Conservation (phyloP, 805 yeast genomes). For the Candida verbasci region DNA sequence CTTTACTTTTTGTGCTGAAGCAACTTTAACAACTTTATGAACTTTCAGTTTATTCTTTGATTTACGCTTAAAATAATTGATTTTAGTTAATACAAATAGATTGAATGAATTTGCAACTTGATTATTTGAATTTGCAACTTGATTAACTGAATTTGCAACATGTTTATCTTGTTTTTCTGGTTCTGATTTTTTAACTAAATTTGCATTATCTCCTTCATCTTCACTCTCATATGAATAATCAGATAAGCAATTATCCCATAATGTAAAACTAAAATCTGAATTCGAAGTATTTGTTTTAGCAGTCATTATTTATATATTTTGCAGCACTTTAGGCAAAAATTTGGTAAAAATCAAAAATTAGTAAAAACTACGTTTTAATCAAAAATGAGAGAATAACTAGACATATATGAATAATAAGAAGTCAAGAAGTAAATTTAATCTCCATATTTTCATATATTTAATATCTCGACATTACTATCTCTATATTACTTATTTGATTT, state of each 20-base stretch:
- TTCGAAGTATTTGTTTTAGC: not conserved
- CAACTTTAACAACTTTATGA: not conserved
- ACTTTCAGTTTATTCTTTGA: not conserved
- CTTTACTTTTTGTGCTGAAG: not conserved
- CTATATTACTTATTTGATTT: constrained; percentile 19
- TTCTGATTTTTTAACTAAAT: not conserved
- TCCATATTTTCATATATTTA: not conserved
- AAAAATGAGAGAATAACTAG: too few relatives aligned
- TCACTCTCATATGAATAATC: not conserved
- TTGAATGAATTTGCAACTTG: constrained; percentile 1
- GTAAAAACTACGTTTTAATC: too few relatives aligned
- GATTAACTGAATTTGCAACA: too few relatives aligned
- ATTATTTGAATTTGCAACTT: not conserved
- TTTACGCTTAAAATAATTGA: constrained; percentile 8
- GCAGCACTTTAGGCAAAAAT: constrained; percentile 3
- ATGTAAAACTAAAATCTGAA: constrained; percentile 5
- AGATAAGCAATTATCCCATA: constrained; percentile 6
- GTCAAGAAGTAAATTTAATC: too few relatives aligned
- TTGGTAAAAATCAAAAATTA: too few relatives aligned
- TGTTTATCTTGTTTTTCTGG: not conserved
- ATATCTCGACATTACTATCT: constrained; percentile 14
- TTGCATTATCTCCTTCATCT: not conserved
- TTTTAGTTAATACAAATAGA: constrained; percentile 6
- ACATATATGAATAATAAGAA: too few relatives aligned
- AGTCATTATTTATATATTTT: not conserved